Conservation (phyloP, 805 yeast genomes). For the Lachancea nothofagi region DNA sequence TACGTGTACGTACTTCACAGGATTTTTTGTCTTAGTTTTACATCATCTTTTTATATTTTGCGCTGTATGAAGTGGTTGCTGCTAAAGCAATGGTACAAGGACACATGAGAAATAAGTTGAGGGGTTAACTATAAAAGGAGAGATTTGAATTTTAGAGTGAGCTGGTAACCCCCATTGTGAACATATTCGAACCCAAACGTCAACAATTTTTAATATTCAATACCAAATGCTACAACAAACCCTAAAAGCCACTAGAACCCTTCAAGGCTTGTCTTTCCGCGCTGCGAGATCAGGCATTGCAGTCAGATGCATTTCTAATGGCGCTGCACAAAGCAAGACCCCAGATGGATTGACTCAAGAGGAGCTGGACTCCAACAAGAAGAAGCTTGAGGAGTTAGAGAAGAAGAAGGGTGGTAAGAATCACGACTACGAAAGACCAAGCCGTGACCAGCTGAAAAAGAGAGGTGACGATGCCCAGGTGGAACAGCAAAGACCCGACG, state of each 20-base stretch:
- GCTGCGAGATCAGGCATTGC: neutral
- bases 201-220: neutral
- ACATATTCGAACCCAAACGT: neutral
- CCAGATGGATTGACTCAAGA: slow-evolving; percentile 5
- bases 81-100: too few relatives aligned
- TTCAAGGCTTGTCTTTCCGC: slow-evolving; percentile 1
- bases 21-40: too few relatives aligned
- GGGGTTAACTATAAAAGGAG: too few relatives aligned
- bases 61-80: too few relatives aligned
- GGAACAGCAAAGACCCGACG: slow-evolving; percentile 34
- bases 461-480: slow-evolving; percentile 31
- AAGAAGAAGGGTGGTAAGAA: slow-evolving; percentile 10
- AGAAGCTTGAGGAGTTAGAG: slow-evolving; percentile 26
- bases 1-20: too few relatives aligned
- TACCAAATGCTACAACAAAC: slow-evolving; percentile 7
- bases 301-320: neutral
- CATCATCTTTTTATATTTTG: too few relatives aligned
- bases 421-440: slow-evolving; percentile 17
- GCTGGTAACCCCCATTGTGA: too few relatives aligned
- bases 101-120: too few relatives aligned
- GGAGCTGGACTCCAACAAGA: slow-evolving; percentile 26
- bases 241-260: slow-evolving; percentile 5
- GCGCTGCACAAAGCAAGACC: neutral
- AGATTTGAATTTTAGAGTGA: too few relatives aligned
- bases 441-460: slow-evolving; percentile 22